Evolutionary conservation across 1,284 basidiomycete species (phyloP), one percentile per base, ranked within the genome.

Genomic region (Crepidotus sp.): DNA sequence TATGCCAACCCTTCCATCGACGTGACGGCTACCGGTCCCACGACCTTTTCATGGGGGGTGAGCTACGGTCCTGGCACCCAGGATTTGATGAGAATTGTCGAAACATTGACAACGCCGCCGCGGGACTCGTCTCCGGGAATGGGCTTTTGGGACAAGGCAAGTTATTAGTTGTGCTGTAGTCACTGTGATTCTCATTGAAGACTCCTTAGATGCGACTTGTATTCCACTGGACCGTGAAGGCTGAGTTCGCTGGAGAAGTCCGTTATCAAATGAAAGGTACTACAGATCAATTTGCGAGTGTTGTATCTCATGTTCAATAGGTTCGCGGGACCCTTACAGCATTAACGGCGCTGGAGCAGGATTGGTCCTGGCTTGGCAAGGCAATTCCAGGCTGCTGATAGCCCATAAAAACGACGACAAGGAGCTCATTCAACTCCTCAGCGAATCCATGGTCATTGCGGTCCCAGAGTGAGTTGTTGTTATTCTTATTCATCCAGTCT

Each of bases 61-160:
- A 95, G 92, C 50, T 88, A 94, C 53, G 77, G 80, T 47, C 82
- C 93, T 11, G 83, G 83, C 3, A 84, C 91, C 15, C 87, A 94
- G 56, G 95, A 98, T 57, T 63, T 98, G 36, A 80, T 86, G 69
- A 77, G 82, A 33, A 74, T 95, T 17, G 61, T 98, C 22, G 95
- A 98, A 48, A 83, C 80, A 1, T 59, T 98, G 42, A 80, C 85
- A 0, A 83, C 82, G 52, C 74, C 88, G 10, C 80, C 90, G 26
- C 76, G 79, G 29, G 95, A 98, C 64, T 74, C 80, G n/a, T 95
- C 92, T 4, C 84, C 89, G 10, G 74, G 79, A 18, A 62, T 95
- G 44, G 94, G 92, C 2, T 97, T 97, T 62, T 98, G 95, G 95
- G 94, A 98, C 56, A 85, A 85, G 67, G 82, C 78, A 49, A 49